Conservation (phyloP, 495 filamentous ascomycete species). For the Melanomma pulvis-pyrius region DNA sequence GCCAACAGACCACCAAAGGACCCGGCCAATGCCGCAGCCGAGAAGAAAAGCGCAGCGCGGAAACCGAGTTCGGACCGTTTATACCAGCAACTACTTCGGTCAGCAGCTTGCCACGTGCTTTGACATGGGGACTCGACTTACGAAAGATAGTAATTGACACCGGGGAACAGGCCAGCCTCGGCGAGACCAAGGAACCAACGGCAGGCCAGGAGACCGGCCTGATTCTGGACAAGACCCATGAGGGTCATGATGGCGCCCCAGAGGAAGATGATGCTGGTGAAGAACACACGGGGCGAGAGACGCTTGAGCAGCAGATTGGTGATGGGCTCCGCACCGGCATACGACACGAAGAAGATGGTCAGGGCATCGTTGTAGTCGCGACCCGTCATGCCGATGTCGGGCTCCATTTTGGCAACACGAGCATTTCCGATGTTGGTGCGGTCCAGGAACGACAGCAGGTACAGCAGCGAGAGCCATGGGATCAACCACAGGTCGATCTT, state of each 20-base stretch:
- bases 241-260: constrained; percentile 79
- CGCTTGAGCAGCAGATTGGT: constrained; percentile 87
- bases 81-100: constrained; percentile 68
- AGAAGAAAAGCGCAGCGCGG: constrained; percentile 85
- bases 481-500: constrained; percentile 72
- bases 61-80: constrained; percentile 78
- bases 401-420: constrained; percentile 69
- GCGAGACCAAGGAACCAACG: constrained; percentile 83
- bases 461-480: constrained; percentile 85
- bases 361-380: constrained; percentile 76
- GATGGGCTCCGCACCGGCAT: constrained; percentile 81
- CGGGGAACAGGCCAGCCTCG: constrained; percentile 88
- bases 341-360: constrained; percentile 91
- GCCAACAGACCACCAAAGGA: constrained; percentile 86
- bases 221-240: constrained; percentile 82
- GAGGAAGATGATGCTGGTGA: constrained; percentile 59
- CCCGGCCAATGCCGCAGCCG: constrained; percentile 79
- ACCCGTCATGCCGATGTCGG: constrained; percentile 63
- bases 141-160: constrained; percentile 84
- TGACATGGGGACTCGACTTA: constrained; percentile 5
- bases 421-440: constrained; percentile 73
- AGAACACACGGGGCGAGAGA: constrained; percentile 42
- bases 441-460: constrained; percentile 83
- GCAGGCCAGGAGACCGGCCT: constrained; percentile 75
- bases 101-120: neutral